Evolutionary conservation across 352 stramenopile genomes (phyloP).

Genomic region (Lagenidium giganteum): DNA sequence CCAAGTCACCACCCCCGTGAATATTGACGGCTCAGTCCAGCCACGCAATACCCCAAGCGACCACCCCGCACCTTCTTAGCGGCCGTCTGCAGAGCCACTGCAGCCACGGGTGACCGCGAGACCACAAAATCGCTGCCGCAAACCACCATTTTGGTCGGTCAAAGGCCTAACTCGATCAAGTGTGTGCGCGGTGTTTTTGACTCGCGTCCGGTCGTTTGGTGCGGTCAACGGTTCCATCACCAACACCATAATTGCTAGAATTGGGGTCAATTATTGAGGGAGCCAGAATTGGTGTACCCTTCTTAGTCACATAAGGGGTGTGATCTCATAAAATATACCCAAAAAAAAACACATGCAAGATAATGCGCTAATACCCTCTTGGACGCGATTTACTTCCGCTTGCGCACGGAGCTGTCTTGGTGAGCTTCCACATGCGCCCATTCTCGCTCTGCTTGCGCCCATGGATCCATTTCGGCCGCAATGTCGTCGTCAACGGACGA

Average conservation of each 20-base stretch:
- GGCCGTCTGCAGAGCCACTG: constrained; percentile 26
- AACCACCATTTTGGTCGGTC: constrained; percentile 42
- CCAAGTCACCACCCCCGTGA: too few relatives aligned
- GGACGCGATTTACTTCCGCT: constrained; percentile 16
- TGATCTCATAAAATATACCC: too few relatives aligned
- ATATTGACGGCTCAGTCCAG: too few relatives aligned
- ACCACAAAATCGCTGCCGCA: constrained; percentile 52
- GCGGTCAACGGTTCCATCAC: too few relatives aligned
- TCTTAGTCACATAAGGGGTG: too few relatives aligned
- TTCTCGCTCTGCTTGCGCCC: constrained; percentile 60
- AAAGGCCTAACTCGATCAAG: too few relatives aligned
- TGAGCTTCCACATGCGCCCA: constrained; percentile 59
- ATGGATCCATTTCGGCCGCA: constrained; percentile 42
- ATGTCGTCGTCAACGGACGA: constrained; percentile 26
- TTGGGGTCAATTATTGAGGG: too few relatives aligned
- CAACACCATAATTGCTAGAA: too few relatives aligned
- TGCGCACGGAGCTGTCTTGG: constrained; percentile 28
- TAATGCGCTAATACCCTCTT: neutral
- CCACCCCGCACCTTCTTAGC: constrained; percentile 30
- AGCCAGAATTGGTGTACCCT: too few relatives aligned
- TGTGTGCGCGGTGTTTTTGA: too few relatives aligned
- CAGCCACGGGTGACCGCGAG: constrained; percentile 46
- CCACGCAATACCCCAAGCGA: neutral
- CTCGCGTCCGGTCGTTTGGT: too few relatives aligned
- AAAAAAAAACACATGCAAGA: too few relatives aligned